A percentile compares a stretch with the other conserved stretches of the same genome.
phyloP scores from a whole-genome alignment of 2,329 filamentous ascomycete genomes.

The Ceratocystis eucalypticola region DNA sequence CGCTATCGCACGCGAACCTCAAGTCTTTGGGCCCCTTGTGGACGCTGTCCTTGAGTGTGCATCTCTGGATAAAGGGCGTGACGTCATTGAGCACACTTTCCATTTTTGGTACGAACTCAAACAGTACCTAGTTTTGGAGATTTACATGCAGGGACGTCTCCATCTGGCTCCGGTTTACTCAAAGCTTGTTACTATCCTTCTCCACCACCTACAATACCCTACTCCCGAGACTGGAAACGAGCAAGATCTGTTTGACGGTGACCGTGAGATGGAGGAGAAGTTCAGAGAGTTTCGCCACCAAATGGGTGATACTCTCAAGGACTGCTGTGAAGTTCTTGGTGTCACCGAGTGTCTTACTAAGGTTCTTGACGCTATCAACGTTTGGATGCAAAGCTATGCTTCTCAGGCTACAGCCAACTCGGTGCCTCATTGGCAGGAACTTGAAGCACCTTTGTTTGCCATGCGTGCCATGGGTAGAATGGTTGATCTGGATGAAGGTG shows the following conservation, averaged over 20 bases:
- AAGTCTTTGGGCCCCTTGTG: conserved; percentile 70
- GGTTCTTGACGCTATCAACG: conserved; percentile 69
- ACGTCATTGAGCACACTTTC: conserved; percentile 89
- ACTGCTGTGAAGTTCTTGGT: conserved; percentile 91
- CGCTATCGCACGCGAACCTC: conserved; percentile 70
- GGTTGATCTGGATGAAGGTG: conserved; percentile 78
- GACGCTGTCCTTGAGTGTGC: conserved; percentile 89
- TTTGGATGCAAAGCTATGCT: conserved; percentile 77
- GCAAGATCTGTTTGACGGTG: conserved; percentile 81
- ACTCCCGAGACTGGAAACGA: conserved; percentile 59
- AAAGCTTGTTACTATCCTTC: conserved; percentile 81
- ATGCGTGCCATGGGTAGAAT: conserved; percentile 94
- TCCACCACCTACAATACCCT: conserved; percentile 81
- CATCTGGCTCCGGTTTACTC: conserved; percentile 72
- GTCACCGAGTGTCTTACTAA: conserved; percentile 84
- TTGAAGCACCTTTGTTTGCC: conserved; percentile 88
- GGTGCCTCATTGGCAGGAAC: conserved; percentile 89
- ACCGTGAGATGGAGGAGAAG: conserved; percentile 89
- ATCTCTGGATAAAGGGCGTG: conserved; percentile 70
- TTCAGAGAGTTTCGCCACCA: conserved; percentile 93
- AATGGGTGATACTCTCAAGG: conserved; percentile 96
- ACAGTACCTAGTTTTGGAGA: conserved; percentile 83
- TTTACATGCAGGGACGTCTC: conserved; percentile 69
- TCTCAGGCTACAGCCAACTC: conserved; percentile 56
- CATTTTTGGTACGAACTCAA: conserved; percentile 98